phyloP scores from a whole-genome alignment of 306 rosid species.

The Boehmeria nivea region DNA sequence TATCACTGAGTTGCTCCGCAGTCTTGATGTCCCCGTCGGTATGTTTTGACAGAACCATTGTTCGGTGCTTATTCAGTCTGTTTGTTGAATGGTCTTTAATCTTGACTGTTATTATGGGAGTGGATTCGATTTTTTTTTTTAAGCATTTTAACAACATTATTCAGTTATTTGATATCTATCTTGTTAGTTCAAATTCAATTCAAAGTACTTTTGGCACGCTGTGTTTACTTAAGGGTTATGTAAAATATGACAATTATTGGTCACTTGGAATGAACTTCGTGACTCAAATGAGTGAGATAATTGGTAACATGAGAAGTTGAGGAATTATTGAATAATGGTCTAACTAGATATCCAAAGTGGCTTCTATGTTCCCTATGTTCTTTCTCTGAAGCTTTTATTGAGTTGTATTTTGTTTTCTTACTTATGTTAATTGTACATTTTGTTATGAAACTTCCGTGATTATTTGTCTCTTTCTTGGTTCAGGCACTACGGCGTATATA shows the following conservation, averaged over 20 bases:
- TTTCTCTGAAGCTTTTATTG: not conserved
- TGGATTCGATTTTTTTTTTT: too few relatives aligned
- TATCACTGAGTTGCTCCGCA: constrained; percentile 59
- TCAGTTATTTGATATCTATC: too few relatives aligned
- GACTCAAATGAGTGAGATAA: too few relatives aligned
- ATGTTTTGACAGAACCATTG: constrained; percentile 1
- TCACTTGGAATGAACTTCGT: too few relatives aligned
- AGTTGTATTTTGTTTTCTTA: not conserved
- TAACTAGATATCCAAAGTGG: too few relatives aligned
- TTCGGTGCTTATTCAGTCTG: not conserved
- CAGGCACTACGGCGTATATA: constrained; percentile 74
- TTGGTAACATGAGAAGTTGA: too few relatives aligned
- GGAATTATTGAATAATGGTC: too few relatives aligned
- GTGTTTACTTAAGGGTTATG: constrained; percentile 1
- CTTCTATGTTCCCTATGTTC: not conserved
- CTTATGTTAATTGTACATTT: constrained; percentile 6
- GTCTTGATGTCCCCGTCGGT: constrained; percentile 77
- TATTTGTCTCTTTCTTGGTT: constrained; percentile 29
- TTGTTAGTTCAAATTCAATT: too few relatives aligned
- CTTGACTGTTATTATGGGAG: too few relatives aligned
- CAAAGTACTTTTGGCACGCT: not conserved
- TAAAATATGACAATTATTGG: not conserved
- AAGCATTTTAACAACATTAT: too few relatives aligned
- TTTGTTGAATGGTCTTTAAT: too few relatives aligned
- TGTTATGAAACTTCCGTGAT: constrained; percentile 22